Conservation (phyloP, 208 protist species). For the Trypanosoma platydactyli region DNA sequence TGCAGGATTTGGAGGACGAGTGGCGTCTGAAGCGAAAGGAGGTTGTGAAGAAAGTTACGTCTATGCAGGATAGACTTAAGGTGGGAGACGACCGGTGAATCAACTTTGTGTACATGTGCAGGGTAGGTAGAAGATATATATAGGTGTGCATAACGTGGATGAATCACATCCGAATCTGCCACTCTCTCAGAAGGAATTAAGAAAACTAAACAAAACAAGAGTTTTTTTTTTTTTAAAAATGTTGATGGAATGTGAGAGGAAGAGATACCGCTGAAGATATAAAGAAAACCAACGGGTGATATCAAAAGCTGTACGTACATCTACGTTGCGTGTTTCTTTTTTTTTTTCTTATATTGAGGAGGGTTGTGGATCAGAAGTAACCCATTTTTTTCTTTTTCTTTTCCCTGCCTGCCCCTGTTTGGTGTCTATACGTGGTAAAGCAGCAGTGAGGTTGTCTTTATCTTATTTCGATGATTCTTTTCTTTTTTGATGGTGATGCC, state of each 20-base stretch:
- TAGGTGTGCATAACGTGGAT: background rate
- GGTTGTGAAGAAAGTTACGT: conserved; percentile 51
- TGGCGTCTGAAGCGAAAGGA: conserved; percentile 61
- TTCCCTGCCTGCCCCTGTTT: too few relatives aligned
- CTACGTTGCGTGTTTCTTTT: too few relatives aligned
- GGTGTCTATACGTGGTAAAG: background rate
- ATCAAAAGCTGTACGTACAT: too few relatives aligned
- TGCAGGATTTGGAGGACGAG: conserved; percentile 64
- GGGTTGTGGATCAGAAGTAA: too few relatives aligned
- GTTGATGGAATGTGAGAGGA: too few relatives aligned
- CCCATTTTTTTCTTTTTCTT: too few relatives aligned
- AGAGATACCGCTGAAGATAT: too few relatives aligned
- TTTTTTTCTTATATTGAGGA: too few relatives aligned
- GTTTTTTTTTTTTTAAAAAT: too few relatives aligned
- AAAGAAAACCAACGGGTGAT: too few relatives aligned
- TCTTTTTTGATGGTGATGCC: too few relatives aligned
- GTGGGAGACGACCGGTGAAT: conserved; percentile 3
- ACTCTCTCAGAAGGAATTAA: background rate
- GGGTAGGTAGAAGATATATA: background rate
- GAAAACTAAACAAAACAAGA: background rate
- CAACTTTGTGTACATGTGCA: background rate
- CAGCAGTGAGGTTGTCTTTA: background rate
- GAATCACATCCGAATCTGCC: background rate
- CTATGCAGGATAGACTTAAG: conserved; percentile 63
- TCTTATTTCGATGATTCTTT: background rate